Evolutionary conservation across 2,329 filamentous ascomycete species (phyloP).

Genomic region (Penicillium occitanis): DNA sequence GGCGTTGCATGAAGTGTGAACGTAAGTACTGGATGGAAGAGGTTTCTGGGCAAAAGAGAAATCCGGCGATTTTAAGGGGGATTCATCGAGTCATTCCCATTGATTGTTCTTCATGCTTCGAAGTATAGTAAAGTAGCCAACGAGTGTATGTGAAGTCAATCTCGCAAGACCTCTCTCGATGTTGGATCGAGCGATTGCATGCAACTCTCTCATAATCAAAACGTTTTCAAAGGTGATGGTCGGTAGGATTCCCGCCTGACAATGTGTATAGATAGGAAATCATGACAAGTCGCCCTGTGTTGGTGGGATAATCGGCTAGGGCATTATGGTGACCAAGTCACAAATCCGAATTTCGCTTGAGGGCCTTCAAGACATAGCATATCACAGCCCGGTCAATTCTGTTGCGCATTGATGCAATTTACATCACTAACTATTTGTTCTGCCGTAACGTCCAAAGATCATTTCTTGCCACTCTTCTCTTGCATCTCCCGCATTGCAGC

Average conservation of each 20-base stretch:
- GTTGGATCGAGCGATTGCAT: neutral
- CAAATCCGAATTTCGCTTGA: neutral
- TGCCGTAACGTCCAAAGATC: conserved; percentile 16
- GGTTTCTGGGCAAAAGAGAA: neutral
- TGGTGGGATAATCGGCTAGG: too few relatives aligned
- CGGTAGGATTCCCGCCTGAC: neutral
- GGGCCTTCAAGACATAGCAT: neutral
- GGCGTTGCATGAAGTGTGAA: neutral
- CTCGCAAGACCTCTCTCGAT: neutral
- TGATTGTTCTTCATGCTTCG: neutral
- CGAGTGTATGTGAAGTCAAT: neutral
- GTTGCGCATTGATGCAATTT: neutral
- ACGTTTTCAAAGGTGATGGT: neutral
- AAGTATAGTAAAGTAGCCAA: neutral
- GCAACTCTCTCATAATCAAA: neutral
- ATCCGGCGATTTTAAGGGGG: neutral
- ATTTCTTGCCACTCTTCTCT: conserved; percentile 48
- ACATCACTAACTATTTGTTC: neutral
- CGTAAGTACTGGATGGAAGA: neutral
- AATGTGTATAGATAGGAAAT: neutral
- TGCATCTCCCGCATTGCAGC: conserved; percentile 60
- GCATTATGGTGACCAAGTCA: neutral
- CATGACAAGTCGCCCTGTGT: neutral
- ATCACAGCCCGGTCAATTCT: neutral
- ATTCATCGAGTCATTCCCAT: neutral